Evolutionary conservation across 805 yeast species (phyloP).

Genomic region (Limtongozyma cylindracea): DNA sequence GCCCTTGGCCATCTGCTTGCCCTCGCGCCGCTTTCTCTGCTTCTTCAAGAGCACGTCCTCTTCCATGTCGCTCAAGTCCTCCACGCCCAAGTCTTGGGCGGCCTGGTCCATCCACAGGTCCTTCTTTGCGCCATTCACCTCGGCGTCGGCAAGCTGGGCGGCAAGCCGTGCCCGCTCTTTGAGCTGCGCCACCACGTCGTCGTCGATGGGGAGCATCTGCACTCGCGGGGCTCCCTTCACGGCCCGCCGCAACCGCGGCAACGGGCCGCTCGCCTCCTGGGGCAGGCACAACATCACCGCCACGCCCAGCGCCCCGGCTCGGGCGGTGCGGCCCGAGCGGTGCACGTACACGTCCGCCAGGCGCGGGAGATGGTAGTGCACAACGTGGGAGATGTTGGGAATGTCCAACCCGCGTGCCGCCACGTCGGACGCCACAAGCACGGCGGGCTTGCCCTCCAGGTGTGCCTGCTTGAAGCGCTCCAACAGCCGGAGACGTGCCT

Average conservation of each 20-base stretch:
- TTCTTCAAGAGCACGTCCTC: slow-evolving; percentile 43
- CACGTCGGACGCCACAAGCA: slow-evolving; percentile 83
- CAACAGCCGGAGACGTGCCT: slow-evolving; percentile 65
- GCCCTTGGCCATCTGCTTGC: slow-evolving; percentile 16
- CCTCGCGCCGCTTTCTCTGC: slow-evolving; percentile 22
- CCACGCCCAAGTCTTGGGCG: slow-evolving; percentile 82
- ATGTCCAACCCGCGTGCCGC: slow-evolving; percentile 97
- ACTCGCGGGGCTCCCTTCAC: slow-evolving; percentile 24
- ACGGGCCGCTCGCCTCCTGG: slow-evolving; percentile 76
- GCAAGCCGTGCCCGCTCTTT: slow-evolving; percentile 47
- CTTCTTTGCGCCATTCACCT: slow-evolving; percentile 38
- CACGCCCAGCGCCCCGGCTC: slow-evolving; percentile 90
- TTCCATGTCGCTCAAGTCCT: slow-evolving; percentile 32
- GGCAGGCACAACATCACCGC: slow-evolving; percentile 84
- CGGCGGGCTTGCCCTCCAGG: slow-evolving; percentile 20
- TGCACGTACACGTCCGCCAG: slow-evolving; percentile 88
- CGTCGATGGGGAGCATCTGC: slow-evolving; percentile 51
- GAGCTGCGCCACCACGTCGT: slow-evolving; percentile 43
- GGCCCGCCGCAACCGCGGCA: slow-evolving; percentile 42
- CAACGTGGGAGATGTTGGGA: slow-evolving; percentile 74
- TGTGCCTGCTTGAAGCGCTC: slow-evolving; percentile 45
- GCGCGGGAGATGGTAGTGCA: slow-evolving; percentile 87
- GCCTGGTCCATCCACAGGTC: slow-evolving; percentile 70
- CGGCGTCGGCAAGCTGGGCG: slow-evolving; percentile 50
- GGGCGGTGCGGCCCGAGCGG: slow-evolving; percentile 95